Percentiles rank a stretch among this genome's conserved stretches.
phyloP scores from a whole-genome alignment of 164 flowering plant species.

The Annona cherimola region DNA sequence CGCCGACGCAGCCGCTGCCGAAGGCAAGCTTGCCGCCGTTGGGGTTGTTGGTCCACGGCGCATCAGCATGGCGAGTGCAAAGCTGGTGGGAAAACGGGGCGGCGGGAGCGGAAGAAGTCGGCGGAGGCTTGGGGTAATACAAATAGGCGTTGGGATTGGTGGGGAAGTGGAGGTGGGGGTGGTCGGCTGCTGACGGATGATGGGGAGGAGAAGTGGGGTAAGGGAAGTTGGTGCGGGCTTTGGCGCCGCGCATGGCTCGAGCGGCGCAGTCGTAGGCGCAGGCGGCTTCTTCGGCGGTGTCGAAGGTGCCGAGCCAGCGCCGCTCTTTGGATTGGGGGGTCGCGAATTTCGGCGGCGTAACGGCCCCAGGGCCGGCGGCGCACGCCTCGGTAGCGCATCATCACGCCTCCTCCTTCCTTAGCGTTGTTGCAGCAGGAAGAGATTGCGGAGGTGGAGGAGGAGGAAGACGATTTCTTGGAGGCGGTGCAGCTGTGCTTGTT shows the following conservation, averaged over 20 bases:
- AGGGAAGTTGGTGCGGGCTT: conserved; percentile 78
- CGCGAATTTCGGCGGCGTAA: conserved; percentile 88
- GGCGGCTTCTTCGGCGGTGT: conserved; percentile 95
- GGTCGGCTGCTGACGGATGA: conserved; percentile 10
- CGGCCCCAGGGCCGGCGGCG: conserved; percentile 96
- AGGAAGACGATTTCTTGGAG: neutral
- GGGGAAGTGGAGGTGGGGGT: neutral
- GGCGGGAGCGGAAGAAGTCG: conserved; percentile 1
- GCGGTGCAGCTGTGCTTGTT: neutral
- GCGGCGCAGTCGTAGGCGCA: conserved; percentile 94
- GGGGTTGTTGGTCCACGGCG: neutral
- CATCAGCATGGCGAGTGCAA: neutral
- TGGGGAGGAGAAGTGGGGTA: conserved; percentile 35
- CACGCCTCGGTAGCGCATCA: conserved; percentile 74
- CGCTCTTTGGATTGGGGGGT: conserved; percentile 78
- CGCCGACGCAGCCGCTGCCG: neutral
- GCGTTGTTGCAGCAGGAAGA: conserved; percentile 2
- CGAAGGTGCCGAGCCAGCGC: conserved; percentile 91
- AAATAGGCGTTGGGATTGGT: neutral
- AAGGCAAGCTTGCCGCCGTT: neutral
- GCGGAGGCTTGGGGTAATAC: neutral
- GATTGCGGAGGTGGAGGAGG: neutral
- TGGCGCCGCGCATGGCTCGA: conserved; percentile 75
- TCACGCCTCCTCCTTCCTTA: conserved; percentile 9
- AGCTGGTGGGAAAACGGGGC: neutral